A percentile compares a stretch with the other conserved stretches of the same genome.
Evolutionary conservation across 1,284 basidiomycete genomes (phyloP).

Genomic region (Cystobasidium slooffiae): DNA sequence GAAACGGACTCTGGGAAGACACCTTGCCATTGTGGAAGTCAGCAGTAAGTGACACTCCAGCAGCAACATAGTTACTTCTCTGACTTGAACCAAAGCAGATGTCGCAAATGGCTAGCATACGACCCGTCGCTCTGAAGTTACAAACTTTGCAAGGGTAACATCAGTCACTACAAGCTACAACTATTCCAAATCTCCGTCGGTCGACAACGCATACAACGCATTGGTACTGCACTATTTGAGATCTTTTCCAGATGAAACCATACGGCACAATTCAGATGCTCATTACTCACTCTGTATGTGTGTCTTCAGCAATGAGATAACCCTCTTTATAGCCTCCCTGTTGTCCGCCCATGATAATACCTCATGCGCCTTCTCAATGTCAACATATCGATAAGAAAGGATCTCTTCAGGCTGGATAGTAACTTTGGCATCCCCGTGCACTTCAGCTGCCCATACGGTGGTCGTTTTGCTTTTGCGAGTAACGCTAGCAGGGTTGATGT

Average conservation of each 20-base stretch:
- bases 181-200: too few relatives aligned
- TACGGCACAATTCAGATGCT: too few relatives aligned
- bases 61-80: neutral
- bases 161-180: too few relatives aligned
- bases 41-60: neutral
- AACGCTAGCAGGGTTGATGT: slow-evolving; percentile 13
- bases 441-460: slow-evolving; percentile 21
- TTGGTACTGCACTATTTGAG: too few relatives aligned
- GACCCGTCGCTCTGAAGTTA: neutral
- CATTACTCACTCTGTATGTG: neutral
- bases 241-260: too few relatives aligned
- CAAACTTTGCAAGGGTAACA: neutral
- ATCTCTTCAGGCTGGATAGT: slow-evolving; percentile 43
- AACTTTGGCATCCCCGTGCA: neutral
- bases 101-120: slow-evolving; percentile 22
- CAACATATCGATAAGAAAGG: slow-evolving; percentile 15
- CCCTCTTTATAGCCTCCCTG: neutral
- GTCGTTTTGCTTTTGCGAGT: slow-evolving; percentile 20
- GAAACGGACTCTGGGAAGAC: neutral
- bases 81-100: neutral
- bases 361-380: slow-evolving; percentile 9
- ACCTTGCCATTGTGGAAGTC: slow-evolving; percentile 5
- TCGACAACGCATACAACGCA: too few relatives aligned
- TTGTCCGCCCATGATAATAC: neutral
- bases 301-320: neutral